Evolutionary conservation across 805 yeast species (phyloP).

Genomic region (Monosporozyma unispora): DNA sequence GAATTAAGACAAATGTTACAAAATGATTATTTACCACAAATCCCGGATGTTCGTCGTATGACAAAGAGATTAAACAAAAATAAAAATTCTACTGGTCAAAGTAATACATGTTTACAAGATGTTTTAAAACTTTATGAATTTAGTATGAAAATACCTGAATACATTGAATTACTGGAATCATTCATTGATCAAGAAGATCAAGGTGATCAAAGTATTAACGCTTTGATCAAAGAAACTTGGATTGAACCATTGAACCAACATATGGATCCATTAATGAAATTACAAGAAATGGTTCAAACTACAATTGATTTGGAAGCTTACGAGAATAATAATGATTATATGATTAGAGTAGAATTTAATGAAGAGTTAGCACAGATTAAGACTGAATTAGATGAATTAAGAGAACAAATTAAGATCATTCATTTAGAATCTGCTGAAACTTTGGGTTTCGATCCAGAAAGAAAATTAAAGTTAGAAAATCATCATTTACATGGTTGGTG

Average conservation of each 20-base stretch:
- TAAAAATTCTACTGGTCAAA: slow-evolving; percentile 33
- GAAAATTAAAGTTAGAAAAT: slow-evolving; percentile 80
- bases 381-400: slow-evolving; percentile 45
- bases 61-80: slow-evolving; percentile 52
- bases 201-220: slow-evolving; percentile 3
- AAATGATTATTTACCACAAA: slow-evolving; percentile 54
- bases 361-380: slow-evolving; percentile 59
- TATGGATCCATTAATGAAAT: slow-evolving; percentile 47
- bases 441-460: slow-evolving; percentile 72
- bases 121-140: slow-evolving; percentile 84
- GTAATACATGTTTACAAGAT: slow-evolving; percentile 50
- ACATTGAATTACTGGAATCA: slow-evolving; percentile 43
- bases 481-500: slow-evolving; percentile 92
- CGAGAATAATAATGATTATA: slow-evolving; percentile 65
- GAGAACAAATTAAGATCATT: slow-evolving; percentile 45
- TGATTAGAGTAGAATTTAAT: slow-evolving; percentile 85
- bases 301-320: slow-evolving; percentile 82
- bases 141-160: slow-evolving; percentile 59
- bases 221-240: slow-evolving; percentile 47
- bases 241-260: slow-evolving; percentile 43
- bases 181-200: slow-evolving; percentile 31
- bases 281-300: slow-evolving; percentile 82
- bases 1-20: slow-evolving; percentile 56
- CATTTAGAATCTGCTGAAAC: slow-evolving; percentile 66
- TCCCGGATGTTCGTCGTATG: slow-evolving; percentile 77